Evolutionary conservation across 495 filamentous ascomycete species (phyloP).

Genomic region (Penicillium fimorum): DNA sequence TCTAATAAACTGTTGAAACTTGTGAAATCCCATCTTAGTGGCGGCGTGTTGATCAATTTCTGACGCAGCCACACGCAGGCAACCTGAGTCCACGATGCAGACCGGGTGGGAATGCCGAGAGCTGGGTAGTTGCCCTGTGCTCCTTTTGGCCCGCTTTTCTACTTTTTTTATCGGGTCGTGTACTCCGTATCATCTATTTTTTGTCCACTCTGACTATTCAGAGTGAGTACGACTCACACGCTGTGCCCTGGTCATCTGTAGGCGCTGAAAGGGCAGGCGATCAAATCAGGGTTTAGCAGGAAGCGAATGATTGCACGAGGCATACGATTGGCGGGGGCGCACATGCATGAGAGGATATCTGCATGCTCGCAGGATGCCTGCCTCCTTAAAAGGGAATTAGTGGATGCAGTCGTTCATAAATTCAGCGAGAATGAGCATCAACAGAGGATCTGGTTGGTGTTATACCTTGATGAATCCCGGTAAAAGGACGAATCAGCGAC

Average conservation of each 20-base stretch:
- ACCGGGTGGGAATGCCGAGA: constrained; percentile 29
- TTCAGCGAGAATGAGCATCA: constrained; percentile 1
- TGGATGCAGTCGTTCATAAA: constrained; percentile 10
- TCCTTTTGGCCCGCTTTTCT: constrained; percentile 20
- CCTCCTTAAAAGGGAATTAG: constrained; percentile 3
- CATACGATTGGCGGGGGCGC: constrained; percentile 12
- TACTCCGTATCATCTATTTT: constrained; percentile 6
- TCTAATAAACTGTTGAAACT: background rate
- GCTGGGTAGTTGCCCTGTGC: constrained; percentile 24
- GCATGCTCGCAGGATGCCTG: constrained; percentile 12
- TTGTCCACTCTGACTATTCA: background rate
- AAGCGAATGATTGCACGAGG: constrained; percentile 13
- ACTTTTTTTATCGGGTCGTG: constrained; percentile 10
- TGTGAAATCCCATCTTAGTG: constrained; percentile 4
- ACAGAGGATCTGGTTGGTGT: constrained; percentile 15
- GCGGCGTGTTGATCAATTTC: constrained; percentile 16
- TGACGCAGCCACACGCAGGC: constrained; percentile 20
- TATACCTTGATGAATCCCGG: constrained; percentile 7
- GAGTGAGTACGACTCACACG: constrained; percentile 6
- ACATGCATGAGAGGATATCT: constrained; percentile 13
- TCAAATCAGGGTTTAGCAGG: constrained; percentile 10
- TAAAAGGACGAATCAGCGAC: constrained; percentile 16
- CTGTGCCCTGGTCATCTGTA: constrained; percentile 16
- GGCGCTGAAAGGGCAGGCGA: constrained; percentile 13
- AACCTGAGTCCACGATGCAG: constrained; percentile 22